These are phyloP conservation scores for Syncephalastrum monosporum DNA, from an alignment of 371 early-diverging fungal species.

Conservation along the genomic window DNA sequence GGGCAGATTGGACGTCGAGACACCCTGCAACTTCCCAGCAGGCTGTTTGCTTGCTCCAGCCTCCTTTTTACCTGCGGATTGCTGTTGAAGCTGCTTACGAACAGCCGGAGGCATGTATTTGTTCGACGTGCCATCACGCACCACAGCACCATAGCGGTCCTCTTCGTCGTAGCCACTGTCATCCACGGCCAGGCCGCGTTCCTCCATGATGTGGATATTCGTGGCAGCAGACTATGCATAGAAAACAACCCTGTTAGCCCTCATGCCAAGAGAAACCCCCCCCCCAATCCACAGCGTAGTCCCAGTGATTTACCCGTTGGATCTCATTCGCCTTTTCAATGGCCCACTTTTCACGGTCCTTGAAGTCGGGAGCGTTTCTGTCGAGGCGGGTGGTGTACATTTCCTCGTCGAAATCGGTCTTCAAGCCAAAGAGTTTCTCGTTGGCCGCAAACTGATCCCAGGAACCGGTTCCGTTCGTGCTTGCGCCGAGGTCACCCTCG, in stretches of 20 bases:
- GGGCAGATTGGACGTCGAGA: slow-evolving; percentile 32
- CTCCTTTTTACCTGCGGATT: neutral
- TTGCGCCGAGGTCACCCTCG: slow-evolving; percentile 39
- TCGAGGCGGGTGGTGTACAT: slow-evolving; percentile 96
- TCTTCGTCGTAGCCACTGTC: slow-evolving; percentile 87
- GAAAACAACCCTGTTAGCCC: neutral
- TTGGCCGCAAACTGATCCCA: slow-evolving; percentile 99
- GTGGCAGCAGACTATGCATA: slow-evolving; percentile 53
- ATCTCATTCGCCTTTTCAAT: slow-evolving; percentile 90
- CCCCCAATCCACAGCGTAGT: neutral
- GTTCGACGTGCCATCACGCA: slow-evolving; percentile 61
- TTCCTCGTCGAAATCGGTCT: slow-evolving; percentile 93
- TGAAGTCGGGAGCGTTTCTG: slow-evolving; percentile 80
- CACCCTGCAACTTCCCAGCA: slow-evolving; percentile 26
- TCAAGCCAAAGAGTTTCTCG: slow-evolving; percentile 92
- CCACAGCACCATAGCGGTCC: slow-evolving; percentile 80
- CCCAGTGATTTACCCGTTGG: slow-evolving; percentile 43
- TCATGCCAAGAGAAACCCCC: no score
- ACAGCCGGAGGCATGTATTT: slow-evolving; percentile 84
- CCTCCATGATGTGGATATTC: slow-evolving; percentile 92
- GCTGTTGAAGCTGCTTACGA: slow-evolving; percentile 53
- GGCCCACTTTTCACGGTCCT: slow-evolving; percentile 77
- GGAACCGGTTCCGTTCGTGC: slow-evolving; percentile 24
- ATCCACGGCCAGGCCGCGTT: slow-evolving; percentile 74
- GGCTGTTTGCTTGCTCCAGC: slow-evolving; percentile 23